Evolutionary conservation across 352 stramenopile species (phyloP).

Genomic region (Phytophthora kernoviae): DNA sequence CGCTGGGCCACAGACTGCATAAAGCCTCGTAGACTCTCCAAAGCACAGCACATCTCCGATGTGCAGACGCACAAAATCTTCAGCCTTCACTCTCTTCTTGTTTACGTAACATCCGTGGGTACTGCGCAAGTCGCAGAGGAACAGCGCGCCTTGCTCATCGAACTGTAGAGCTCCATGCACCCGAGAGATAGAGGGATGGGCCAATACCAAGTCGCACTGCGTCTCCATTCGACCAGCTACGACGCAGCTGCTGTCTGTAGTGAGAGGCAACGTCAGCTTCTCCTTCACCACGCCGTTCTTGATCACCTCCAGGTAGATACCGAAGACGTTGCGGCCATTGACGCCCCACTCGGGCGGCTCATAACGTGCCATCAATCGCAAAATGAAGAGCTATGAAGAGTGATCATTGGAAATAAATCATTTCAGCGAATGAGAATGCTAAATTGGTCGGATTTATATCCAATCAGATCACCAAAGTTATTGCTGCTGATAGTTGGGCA

Average conservation of each 20-base stretch:
- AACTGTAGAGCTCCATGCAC: conserved; percentile 80
- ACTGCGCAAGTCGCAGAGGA: conserved; percentile 75
- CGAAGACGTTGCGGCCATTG: conserved; percentile 51
- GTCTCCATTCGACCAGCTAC: conserved; percentile 65
- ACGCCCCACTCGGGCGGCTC: conserved; percentile 54
- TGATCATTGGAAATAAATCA: not conserved
- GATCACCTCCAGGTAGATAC: conserved; percentile 73
- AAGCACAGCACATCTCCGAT: conserved; percentile 89
- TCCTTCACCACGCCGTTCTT: conserved; percentile 67
- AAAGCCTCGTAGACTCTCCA: conserved; percentile 86
- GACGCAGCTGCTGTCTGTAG: conserved; percentile 40
- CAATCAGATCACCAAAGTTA: not conserved
- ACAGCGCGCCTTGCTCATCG: conserved; percentile 63
- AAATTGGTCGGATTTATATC: not conserved
- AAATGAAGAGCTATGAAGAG: not conserved
- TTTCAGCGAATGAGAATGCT: conserved; percentile 3
- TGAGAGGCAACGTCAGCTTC: conserved; percentile 38
- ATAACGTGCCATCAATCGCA: conserved; percentile 37
- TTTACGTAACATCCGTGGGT: conserved; percentile 89
- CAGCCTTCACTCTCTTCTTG: conserved; percentile 58
- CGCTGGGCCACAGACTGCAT: conserved; percentile 71
- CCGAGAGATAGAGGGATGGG: conserved; percentile 80
- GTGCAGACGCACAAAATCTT: conserved; percentile 65
- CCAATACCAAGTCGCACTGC: conserved; percentile 69
- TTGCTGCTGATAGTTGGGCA: conserved; percentile 20